Conservation (phyloP, 208 protist species). For the Crithidia acanthocephali region DNA sequence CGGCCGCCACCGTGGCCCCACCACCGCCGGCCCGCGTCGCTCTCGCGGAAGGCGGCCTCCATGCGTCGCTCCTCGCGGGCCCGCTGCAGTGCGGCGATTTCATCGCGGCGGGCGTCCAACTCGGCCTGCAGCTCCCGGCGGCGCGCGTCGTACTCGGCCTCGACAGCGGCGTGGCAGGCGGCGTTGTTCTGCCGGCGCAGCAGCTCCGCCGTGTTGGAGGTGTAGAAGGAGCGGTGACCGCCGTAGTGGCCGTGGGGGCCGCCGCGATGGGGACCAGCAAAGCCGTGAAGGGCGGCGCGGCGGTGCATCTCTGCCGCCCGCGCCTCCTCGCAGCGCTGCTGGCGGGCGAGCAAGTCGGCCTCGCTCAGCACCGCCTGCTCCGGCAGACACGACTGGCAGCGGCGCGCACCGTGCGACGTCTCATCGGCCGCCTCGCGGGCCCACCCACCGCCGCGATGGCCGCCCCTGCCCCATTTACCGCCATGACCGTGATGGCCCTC, state of each 20-base stretch:
- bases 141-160: slow-evolving; percentile 60
- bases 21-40: not conserved
- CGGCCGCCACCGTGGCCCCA: not conserved
- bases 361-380: slow-evolving; percentile 66
- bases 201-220: slow-evolving; percentile 65
- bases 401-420: slow-evolving; percentile 16
- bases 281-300: not conserved
- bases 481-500: not conserved
- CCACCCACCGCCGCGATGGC: no score
- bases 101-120: slow-evolving; percentile 54
- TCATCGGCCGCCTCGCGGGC: no score
- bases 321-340: slow-evolving; percentile 48
- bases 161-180: slow-evolving; percentile 49
- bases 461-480: not conserved
- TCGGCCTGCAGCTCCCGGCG: slow-evolving; percentile 68
- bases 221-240: slow-evolving; percentile 21
- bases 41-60: slow-evolving; percentile 19
- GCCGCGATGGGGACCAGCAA: slow-evolving; percentile 20
- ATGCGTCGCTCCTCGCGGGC: slow-evolving; percentile 22
- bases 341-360: slow-evolving; percentile 56
- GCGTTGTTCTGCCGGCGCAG: slow-evolving; percentile 61
- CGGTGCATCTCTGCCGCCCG: slow-evolving; percentile 44
- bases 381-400: slow-evolving; percentile 53
- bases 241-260: not conserved
- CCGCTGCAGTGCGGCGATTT: slow-evolving; percentile 37